phyloP scores from a whole-genome alignment of 257 asterid genomes.

The Verbena officinalis region DNA sequence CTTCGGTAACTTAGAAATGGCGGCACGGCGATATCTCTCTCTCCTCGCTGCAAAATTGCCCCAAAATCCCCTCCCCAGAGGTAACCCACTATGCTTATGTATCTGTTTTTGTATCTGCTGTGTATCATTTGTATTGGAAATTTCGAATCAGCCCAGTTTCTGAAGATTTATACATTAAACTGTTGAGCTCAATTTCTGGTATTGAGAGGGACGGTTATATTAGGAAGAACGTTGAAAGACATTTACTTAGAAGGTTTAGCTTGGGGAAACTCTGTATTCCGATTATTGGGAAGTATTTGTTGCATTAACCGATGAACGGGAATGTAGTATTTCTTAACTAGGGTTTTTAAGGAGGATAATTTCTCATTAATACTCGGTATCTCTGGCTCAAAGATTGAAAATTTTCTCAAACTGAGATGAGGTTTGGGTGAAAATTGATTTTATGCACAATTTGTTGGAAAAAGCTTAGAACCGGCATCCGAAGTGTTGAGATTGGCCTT shows the following conservation, averaged over 20 bases:
- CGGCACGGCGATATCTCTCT: slow-evolving; percentile 59
- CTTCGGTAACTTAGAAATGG: slow-evolving; percentile 39
- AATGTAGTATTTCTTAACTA: slow-evolving; percentile 3
- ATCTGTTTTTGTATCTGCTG: not conserved
- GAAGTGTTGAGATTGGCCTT: not conserved
- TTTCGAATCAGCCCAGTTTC: not conserved
- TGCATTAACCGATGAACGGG: not conserved
- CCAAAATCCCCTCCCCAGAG: slow-evolving; percentile 35
- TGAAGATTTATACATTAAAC: not conserved
- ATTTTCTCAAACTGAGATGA: not conserved
- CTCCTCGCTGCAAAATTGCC: slow-evolving; percentile 42
- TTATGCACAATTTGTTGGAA: not conserved
- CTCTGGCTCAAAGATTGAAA: not conserved
- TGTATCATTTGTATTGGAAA: not conserved
- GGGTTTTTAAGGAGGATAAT: slow-evolving; percentile 4
- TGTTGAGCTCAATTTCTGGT: not conserved
- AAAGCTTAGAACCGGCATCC: not conserved
- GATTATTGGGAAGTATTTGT: not conserved
- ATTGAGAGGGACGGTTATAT: not conserved
- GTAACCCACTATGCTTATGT: slow-evolving; percentile 33
- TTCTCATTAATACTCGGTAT: not conserved
- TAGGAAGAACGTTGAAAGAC: not conserved
- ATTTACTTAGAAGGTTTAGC: not conserved
- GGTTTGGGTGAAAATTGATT: not conserved
- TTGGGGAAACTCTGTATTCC: not conserved